phyloP scores from a whole-genome alignment of 2,329 filamentous ascomycete genomes.

The Neopestalotiopsis sp. region DNA sequence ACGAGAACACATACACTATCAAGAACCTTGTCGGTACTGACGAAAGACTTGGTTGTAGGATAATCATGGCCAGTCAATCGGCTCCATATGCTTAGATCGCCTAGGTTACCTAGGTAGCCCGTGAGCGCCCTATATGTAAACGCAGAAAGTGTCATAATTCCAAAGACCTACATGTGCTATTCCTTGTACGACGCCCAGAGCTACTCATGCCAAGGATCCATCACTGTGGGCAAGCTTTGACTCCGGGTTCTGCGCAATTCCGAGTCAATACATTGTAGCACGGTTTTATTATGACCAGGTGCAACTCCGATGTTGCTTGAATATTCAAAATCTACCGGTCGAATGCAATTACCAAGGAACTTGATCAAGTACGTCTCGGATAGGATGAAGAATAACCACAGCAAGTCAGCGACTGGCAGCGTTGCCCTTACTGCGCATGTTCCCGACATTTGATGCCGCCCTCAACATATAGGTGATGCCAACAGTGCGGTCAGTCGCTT shows the following conservation, averaged over 20 bases:
- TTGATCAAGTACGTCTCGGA: no score
- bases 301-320: no score
- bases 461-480: no score
- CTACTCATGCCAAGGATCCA: not conserved
- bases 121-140: not conserved
- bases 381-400: no score
- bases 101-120: not conserved
- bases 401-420: no score
- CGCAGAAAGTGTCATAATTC: not conserved
- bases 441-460: no score
- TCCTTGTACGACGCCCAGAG: no score
- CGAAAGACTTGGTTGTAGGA: constrained; percentile 15
- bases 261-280: not conserved
- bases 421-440: no score
- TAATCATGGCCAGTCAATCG: not conserved
- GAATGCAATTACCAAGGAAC: no score
- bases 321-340: no score
- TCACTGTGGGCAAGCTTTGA: not conserved
- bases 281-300: no score
- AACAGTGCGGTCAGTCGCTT: no score
- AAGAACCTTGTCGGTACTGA: constrained; percentile 6
- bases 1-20: constrained; percentile 7
- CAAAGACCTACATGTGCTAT: not conserved
- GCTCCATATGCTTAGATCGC: not conserved
- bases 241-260: not conserved